phyloP scores from a whole-genome alignment of 2,329 filamentous ascomycete genomes.

The Diaporthe capsici region DNA sequence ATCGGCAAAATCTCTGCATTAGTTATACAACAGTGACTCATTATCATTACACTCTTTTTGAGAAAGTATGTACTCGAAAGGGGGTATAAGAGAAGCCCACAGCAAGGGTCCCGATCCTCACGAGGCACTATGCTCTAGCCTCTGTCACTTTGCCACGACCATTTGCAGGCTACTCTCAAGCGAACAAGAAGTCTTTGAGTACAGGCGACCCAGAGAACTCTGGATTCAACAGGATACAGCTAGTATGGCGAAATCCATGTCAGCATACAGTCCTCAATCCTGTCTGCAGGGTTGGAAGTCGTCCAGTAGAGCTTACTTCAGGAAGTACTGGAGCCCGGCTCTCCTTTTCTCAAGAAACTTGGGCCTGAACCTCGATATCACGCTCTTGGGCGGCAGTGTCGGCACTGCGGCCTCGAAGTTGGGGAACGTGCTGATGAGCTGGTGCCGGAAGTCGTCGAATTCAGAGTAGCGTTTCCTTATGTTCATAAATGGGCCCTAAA shows the following conservation, averaged over 20 bases:
- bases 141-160: neutral
- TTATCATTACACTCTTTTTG: constrained; percentile 41
- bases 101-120: neutral
- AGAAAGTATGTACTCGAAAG: constrained; percentile 32
- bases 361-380: constrained; percentile 87
- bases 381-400: constrained; percentile 89
- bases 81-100: constrained; percentile 37
- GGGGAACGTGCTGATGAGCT: constrained; percentile 85
- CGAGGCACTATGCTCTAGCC: neutral
- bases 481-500: constrained; percentile 71
- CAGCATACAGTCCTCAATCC: neutral
- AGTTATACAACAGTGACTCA: constrained; percentile 8
- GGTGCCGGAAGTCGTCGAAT: constrained; percentile 85
- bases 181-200: constrained; percentile 90
- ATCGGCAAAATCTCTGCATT: neutral
- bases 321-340: constrained; percentile 88
- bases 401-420: constrained; percentile 88
- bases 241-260: constrained; percentile 55
- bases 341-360: constrained; percentile 89
- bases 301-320: constrained; percentile 76
- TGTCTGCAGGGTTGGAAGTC: neutral
- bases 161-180: constrained; percentile 52
- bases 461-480: constrained; percentile 88
- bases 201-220: constrained; percentile 94
- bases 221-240: constrained; percentile 91